Evolutionary conservation across 805 yeast species (phyloP).

Genomic region (Pichia pseudocactophila): DNA sequence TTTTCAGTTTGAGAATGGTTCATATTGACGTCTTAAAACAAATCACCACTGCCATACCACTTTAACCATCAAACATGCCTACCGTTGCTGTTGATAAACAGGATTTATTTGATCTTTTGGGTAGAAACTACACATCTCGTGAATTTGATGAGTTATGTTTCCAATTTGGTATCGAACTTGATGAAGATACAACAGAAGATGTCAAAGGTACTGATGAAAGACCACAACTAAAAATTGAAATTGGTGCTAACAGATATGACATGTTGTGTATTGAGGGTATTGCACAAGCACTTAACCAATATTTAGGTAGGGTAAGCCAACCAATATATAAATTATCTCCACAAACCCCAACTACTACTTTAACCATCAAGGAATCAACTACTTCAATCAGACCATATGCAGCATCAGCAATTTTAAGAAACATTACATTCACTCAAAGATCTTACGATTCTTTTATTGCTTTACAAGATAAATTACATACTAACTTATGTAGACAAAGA

Average conservation of each 20-base stretch:
- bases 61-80: slow-evolving; percentile 58
- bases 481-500: slow-evolving; percentile 94
- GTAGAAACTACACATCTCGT: slow-evolving; percentile 59
- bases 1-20: too few species aligned
- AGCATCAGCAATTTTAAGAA: slow-evolving; percentile 88
- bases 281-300: slow-evolving; percentile 88
- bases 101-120: slow-evolving; percentile 79
- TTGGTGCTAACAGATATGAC: slow-evolving; percentile 98
- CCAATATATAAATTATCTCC: slow-evolving; percentile 62
- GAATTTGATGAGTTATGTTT: slow-evolving; percentile 97
- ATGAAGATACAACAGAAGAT: slow-evolving; percentile 88
- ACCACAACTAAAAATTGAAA: slow-evolving; percentile 94
- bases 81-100: slow-evolving; percentile 92
- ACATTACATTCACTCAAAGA: slow-evolving; percentile 72
- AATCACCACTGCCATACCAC: background rate
- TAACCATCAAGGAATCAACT: slow-evolving; percentile 72
- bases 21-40: too few species aligned
- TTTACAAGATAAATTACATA: slow-evolving; percentile 90
- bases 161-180: slow-evolving; percentile 95
- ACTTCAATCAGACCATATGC: slow-evolving; percentile 80
- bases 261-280: slow-evolving; percentile 98
- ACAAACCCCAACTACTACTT: slow-evolving; percentile 48
- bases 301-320: slow-evolving; percentile 56
- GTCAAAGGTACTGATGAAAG: slow-evolving; percentile 68
- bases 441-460: slow-evolving; percentile 91